Percentiles rank a stretch among this genome's conserved stretches.
Evolutionary conservation across 805 yeast species (phyloP).

Genomic region (Saturnispora sanitii): DNA sequence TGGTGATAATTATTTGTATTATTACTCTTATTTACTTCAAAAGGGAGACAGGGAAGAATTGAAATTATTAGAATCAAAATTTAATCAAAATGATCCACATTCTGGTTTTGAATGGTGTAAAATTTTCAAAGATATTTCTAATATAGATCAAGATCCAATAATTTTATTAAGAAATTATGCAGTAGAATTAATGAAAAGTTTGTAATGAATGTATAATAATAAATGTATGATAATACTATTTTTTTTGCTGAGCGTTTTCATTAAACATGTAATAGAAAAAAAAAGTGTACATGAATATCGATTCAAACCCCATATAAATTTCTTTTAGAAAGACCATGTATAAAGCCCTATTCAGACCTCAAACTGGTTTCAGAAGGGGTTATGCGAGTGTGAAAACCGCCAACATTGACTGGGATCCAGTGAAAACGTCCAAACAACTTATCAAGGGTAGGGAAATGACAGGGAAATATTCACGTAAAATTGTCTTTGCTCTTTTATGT

Average conservation of each 20-base stretch:
- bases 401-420: constrained; percentile 78
- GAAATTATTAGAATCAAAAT: constrained; percentile 28
- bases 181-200: constrained; percentile 2
- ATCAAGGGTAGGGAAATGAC: constrained; percentile 22
- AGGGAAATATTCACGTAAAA: constrained; percentile 18
- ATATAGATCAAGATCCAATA: constrained; percentile 14
- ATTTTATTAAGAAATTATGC: constrained; percentile 17
- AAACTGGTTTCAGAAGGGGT: no score
- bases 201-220: neutral
- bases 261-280: no score
- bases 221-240: neutral
- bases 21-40: constrained; percentile 35
- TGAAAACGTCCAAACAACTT: constrained; percentile 39
- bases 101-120: constrained; percentile 54
- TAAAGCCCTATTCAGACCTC: constrained; percentile 1
- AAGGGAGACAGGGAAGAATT: constrained; percentile 31
- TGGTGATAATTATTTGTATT: constrained; percentile 77
- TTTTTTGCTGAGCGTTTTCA: neutral
- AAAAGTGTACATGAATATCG: neutral
- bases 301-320: neutral
- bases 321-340: neutral
- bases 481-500: constrained; percentile 32
- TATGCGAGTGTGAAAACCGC: constrained; percentile 47
- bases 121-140: constrained; percentile 38
- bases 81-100: constrained; percentile 41